A percentile compares a stretch with the other conserved stretches of the same genome.
phyloP scores from a whole-genome alignment of 352 stramenopile species.

The Pythium pyrilobum region DNA sequence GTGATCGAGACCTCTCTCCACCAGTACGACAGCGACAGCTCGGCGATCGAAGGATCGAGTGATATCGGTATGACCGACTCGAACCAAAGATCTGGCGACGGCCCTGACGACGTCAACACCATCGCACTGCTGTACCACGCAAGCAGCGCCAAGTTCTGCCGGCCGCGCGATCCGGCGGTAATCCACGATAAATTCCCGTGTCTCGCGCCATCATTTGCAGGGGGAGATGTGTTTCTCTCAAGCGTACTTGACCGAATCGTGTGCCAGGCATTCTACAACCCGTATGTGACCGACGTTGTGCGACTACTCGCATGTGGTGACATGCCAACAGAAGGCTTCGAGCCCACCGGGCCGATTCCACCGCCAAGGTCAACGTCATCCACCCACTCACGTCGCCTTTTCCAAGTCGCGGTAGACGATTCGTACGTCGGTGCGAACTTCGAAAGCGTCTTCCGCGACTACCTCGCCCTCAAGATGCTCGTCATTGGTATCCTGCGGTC shows the following conservation, averaged over 20 bases:
- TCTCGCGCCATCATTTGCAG: slow-evolving; percentile 47
- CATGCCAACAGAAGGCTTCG: no score
- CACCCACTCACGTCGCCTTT: slow-evolving; percentile 19
- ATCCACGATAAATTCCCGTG: slow-evolving; percentile 45
- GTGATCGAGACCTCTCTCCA: slow-evolving; percentile 32
- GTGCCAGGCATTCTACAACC: slow-evolving; percentile 79
- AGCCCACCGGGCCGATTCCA: no score
- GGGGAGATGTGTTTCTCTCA: slow-evolving; percentile 46
- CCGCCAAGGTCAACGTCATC: neutral
- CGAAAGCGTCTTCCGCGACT: slow-evolving; percentile 38
- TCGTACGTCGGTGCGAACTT: slow-evolving; percentile 37
- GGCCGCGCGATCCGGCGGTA: slow-evolving; percentile 37
- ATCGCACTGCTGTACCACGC: slow-evolving; percentile 41
- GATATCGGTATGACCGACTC: neutral
- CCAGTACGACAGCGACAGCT: slow-evolving; percentile 24
- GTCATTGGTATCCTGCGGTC: slow-evolving; percentile 43
- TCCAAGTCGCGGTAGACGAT: slow-evolving; percentile 33
- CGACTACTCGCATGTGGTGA: slow-evolving; percentile 41
- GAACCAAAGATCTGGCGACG: neutral
- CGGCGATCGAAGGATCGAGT: neutral
- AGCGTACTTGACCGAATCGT: slow-evolving; percentile 58
- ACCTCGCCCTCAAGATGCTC: slow-evolving; percentile 35
- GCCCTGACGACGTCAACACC: slow-evolving; percentile 19
- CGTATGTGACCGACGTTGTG: slow-evolving; percentile 65
- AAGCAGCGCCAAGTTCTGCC: slow-evolving; percentile 47